A percentile compares a stretch with the other conserved stretches of the same genome.
Conservation (phyloP, 192 early-diverging fungal species). For the Geosiphon pyriformis region DNA sequence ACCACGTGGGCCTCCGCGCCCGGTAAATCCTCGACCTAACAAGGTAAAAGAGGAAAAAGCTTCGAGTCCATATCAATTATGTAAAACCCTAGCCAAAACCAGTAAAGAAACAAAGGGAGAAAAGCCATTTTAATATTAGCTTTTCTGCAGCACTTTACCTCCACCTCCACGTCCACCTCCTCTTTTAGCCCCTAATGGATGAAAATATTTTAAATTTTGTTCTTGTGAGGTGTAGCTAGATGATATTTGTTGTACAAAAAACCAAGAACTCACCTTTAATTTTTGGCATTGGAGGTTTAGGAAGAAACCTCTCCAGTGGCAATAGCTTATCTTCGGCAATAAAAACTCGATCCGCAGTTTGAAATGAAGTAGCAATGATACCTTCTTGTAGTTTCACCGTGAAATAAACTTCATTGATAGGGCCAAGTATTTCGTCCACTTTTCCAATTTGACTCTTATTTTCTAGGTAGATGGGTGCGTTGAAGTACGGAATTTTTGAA, state of each 20-base stretch:
- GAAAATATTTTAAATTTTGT: conserved; percentile 15
- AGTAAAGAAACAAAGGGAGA: neutral
- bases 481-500: conserved; percentile 96
- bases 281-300: conserved; percentile 75
- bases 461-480: conserved; percentile 95
- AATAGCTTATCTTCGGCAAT: conserved; percentile 92
- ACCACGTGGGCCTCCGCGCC: conserved; percentile 33
- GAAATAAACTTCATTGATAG: conserved; percentile 96
- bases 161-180: conserved; percentile 52
- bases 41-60: conserved; percentile 18
- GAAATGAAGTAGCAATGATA: conserved; percentile 88
- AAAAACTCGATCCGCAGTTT: conserved; percentile 84
- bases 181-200: conserved; percentile 45
- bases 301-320: conserved; percentile 94
- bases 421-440: conserved; percentile 97
- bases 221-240: neutral
- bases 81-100: neutral
- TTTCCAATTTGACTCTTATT: conserved; percentile 99
- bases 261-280: conserved; percentile 47
- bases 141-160: too few relatives aligned
- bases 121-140: conserved; percentile 12
- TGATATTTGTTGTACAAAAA: neutral
- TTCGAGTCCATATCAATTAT: neutral
- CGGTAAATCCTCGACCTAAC: conserved; percentile 37
- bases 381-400: conserved; percentile 95